These are phyloP conservation scores for Penicillium polonicum DNA, from an alignment of 2,329 filamentous ascomycete genomes.

Conservation along the genomic window DNA sequence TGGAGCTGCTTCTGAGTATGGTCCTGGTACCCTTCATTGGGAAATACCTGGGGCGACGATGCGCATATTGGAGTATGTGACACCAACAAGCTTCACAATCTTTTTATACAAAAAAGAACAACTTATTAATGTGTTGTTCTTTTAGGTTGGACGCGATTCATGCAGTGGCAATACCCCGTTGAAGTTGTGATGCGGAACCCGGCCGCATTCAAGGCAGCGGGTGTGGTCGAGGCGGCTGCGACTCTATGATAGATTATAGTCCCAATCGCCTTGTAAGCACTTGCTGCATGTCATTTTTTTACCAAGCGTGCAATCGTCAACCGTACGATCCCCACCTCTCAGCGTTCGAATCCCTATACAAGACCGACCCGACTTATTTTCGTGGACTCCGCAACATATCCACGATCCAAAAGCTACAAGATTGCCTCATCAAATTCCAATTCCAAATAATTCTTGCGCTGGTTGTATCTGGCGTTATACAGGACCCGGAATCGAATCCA, in stretches of 20 bases:
- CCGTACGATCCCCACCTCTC: neutral
- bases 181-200: constrained; percentile 66
- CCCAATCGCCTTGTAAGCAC: neutral
- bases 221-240: constrained; percentile 58
- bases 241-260: constrained; percentile 34
- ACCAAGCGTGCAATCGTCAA: neutral
- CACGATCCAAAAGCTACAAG: neutral
- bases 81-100: neutral
- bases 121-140: constrained; percentile 7
- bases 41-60: constrained; percentile 91
- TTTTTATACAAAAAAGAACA: neutral
- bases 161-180: constrained; percentile 90
- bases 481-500: neutral
- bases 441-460: neutral
- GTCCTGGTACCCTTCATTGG: constrained; percentile 89
- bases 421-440: neutral
- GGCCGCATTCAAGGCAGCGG: constrained; percentile 61
- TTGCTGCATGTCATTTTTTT: neutral
- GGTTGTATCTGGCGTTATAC: neutral
- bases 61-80: constrained; percentile 85
- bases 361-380: constrained; percentile 5
- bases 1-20: constrained; percentile 92
- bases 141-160: constrained; percentile 84
- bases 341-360: neutral
- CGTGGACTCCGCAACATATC: neutral